Evolutionary conservation across 805 yeast species (phyloP).

Genomic region (Candida parachauliodes): DNA sequence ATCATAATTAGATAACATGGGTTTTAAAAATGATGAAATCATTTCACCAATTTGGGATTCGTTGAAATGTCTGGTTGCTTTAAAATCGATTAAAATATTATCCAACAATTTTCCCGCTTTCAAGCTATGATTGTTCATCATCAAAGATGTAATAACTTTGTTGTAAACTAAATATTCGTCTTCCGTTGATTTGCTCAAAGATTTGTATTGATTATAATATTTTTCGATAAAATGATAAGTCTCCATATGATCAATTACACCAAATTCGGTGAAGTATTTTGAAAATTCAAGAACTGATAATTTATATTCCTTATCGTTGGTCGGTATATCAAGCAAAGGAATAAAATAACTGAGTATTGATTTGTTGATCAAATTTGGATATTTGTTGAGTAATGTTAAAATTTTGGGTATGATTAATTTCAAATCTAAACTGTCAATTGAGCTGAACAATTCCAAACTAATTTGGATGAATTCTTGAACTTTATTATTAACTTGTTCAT

Average conservation of each 20-base stretch:
- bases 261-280: slow-evolving; percentile 16
- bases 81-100: slow-evolving; percentile 45
- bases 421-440: slow-evolving; percentile 42
- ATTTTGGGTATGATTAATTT: slow-evolving; percentile 31
- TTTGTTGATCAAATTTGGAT: slow-evolving; percentile 26
- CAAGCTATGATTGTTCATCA: slow-evolving; percentile 46
- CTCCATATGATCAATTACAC: slow-evolving; percentile 15
- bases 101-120: slow-evolving; percentile 58
- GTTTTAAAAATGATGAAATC: slow-evolving; percentile 41
- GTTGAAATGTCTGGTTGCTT: slow-evolving; percentile 18
- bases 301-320: neutral
- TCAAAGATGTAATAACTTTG: slow-evolving; percentile 48
- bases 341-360: slow-evolving; percentile 13
- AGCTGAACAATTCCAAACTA: slow-evolving; percentile 42
- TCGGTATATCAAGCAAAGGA: slow-evolving; percentile 1
- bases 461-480: slow-evolving; percentile 41
- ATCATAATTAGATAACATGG: slow-evolving; percentile 15
- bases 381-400: slow-evolving; percentile 24
- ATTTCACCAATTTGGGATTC: slow-evolving; percentile 34
- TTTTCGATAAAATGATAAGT: slow-evolving; percentile 25
- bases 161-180: slow-evolving; percentile 49
- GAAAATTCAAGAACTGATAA: slow-evolving; percentile 28
- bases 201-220: slow-evolving; percentile 32
- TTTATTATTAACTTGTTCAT: slow-evolving; percentile 45
- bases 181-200: slow-evolving; percentile 18